Conservation (phyloP, 1,139 yeast genomes). For the Saccharomyces hybrid region DNA sequence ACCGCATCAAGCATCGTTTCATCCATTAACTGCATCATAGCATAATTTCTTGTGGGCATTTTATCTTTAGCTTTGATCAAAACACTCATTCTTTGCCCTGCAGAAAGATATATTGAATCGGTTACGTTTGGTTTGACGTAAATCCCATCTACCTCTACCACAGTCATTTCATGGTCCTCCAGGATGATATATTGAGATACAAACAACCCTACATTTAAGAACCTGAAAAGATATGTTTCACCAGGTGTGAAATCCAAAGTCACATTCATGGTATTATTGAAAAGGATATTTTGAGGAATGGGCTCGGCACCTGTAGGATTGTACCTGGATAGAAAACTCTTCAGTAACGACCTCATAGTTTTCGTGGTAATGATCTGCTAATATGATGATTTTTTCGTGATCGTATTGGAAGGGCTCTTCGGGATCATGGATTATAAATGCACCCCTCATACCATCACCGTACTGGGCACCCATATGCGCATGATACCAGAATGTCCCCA, state of each 20-base stretch:
- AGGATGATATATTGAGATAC: conserved; percentile 62
- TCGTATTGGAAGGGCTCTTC: conserved; percentile 50
- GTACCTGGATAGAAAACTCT: conserved; percentile 48
- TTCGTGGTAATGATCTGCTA: conserved; percentile 59
- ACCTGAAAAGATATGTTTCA: conserved; percentile 55
- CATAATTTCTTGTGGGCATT: conserved; percentile 43
- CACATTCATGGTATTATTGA: conserved; percentile 56
- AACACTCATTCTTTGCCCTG: conserved; percentile 65
- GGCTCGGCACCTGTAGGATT: conserved; percentile 85
- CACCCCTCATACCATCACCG: conserved; percentile 72
- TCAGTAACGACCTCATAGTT: conserved; percentile 40
- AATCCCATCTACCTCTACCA: conserved; percentile 71
- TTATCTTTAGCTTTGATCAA: conserved; percentile 47
- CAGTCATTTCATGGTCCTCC: conserved; percentile 59
- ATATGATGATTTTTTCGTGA: conserved; percentile 49
- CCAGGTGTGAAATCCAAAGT: conserved; percentile 53
- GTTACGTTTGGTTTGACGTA: conserved; percentile 51
- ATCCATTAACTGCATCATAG: conserved; percentile 58
- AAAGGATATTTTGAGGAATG: conserved; percentile 56
- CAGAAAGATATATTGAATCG: conserved; percentile 54
- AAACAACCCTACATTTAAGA: conserved; percentile 62
- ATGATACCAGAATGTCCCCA: conserved; percentile 77
- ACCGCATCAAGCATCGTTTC: conserved; percentile 57
- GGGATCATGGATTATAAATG: conserved; percentile 56
- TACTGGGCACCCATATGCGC: conserved; percentile 73